phyloP scores from a whole-genome alignment of 1,139 yeast genomes.

The Pichia sp. region DNA sequence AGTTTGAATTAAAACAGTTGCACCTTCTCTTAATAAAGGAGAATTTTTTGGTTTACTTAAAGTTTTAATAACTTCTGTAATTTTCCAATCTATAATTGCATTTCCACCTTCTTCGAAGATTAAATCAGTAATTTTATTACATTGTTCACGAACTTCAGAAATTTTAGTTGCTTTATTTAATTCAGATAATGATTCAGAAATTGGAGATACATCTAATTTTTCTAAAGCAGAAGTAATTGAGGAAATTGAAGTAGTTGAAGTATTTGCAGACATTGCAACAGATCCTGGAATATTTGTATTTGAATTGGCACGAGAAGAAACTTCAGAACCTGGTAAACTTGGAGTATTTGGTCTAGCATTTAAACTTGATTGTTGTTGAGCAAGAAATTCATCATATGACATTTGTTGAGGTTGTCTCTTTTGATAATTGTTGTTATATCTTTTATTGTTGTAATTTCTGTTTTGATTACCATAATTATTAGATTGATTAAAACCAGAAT shows the following conservation, averaged over 20 bases:
- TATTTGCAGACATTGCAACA: conserved; percentile 25
- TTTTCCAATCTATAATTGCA: conserved; percentile 57
- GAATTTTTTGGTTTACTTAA: conserved; percentile 70
- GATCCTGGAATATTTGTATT: conserved; percentile 22
- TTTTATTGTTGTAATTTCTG: conserved; percentile 3
- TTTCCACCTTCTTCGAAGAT: conserved; percentile 43
- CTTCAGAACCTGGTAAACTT: conserved; percentile 16
- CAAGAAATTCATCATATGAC: conserved; percentile 26
- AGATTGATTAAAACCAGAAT: conserved; percentile 8
- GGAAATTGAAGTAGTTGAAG: conserved; percentile 48
- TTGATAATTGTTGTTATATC: conserved; percentile 5
- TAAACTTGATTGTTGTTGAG: conserved; percentile 15
- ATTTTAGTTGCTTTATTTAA: conserved; percentile 54
- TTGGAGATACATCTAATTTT: conserved; percentile 63
- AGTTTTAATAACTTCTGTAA: conserved; percentile 56
- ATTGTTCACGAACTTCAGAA: conserved; percentile 60
- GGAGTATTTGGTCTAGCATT: conserved; percentile 13
- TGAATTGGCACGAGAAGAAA: conserved; percentile 25
- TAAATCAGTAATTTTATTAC: conserved; percentile 47
- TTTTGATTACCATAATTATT: neutral
- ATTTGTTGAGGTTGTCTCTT: conserved; percentile 16
- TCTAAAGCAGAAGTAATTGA: conserved; percentile 69
- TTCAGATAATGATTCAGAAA: conserved; percentile 51
- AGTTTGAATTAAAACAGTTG: conserved; percentile 60
- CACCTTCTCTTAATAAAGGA: conserved; percentile 68